Conservation (phyloP, 169 alveolate genomes). For the Condylostoma magnum region DNA sequence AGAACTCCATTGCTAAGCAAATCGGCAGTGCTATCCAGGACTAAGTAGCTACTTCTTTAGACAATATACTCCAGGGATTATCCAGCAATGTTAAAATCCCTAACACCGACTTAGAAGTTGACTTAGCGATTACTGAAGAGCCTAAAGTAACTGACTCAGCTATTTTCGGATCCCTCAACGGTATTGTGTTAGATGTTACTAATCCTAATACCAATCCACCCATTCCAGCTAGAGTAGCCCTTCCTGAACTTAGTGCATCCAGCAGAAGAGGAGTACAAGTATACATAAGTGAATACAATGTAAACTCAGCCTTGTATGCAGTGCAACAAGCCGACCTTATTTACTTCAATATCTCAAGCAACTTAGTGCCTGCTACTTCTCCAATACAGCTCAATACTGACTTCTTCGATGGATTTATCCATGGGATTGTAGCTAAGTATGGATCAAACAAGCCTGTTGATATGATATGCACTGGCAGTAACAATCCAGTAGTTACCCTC, state of each 20-base stretch:
- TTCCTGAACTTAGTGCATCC: background rate
- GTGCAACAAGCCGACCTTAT: background rate
- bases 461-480: background rate
- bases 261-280: background rate
- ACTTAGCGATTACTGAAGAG: background rate
- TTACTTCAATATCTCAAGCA: background rate
- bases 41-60: background rate
- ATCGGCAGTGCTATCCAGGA: background rate
- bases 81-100: background rate
- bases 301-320: background rate
- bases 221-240: background rate
- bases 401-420: background rate
- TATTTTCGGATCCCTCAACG: background rate
- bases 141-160: background rate
- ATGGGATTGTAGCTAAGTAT: background rate
- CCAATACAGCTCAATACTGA: background rate
- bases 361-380: background rate
- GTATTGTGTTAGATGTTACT: background rate
- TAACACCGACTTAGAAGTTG: background rate
- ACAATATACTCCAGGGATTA: background rate
- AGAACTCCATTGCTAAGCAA: background rate
- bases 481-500: too few species aligned
- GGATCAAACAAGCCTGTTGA: background rate
- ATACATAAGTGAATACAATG: background rate
- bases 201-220: background rate